Base-by-base conservation (phyloP, 1,139 yeast species). In the Taiozyma sp. region DNA sequence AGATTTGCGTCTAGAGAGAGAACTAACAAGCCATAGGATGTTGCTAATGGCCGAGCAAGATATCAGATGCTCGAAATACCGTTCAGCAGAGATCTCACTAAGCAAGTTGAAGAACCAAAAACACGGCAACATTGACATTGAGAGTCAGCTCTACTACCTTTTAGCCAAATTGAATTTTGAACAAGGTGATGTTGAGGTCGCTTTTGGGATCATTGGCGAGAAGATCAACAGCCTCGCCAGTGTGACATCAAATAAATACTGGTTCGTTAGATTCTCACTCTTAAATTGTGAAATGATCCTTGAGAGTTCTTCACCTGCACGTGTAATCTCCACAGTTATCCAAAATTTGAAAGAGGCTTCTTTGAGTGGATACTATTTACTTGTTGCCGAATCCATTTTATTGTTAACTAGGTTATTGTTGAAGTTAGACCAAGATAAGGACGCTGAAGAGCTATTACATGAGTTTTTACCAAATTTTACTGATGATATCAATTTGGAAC, bases 321-420 rank as follows among this genome's bases (percentile, higher is more conserved):
- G 78, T 47, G 78, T 74, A 0, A 56, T 80, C 14, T 71, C 81
- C 0, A 63, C 76, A 41, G 60, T 78, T 0, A 63, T 80, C 2
- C 79, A 76, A 57, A 76, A 76, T 45, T 64, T 80, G 8, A 71
- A 73, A 45, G 58, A 68, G 19, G 75, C 81, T 1, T 70, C 71
- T 41, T 61, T 65, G 14, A 65, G 74, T 29, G 82, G 83, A 0
- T 71, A 71, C 51, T 59, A 64, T 9, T 57, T 71, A 0, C 59
- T 79, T 14, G 62, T 72, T 8, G 67, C 70, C 1, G 80, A 80
- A 51, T 78, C 78, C 0, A 59, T 73, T 12, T 47, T 77, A 5
- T 60, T 70, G 3, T 63, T 80, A 40, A 65, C 72, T n/a, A 68
- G 72, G 12, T 62, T 75, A 4, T 58, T 79, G 22, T 67, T 73